Percentiles rank a stretch among this genome's conserved stretches.
These are phyloP conservation scores for Pichia sp. DNA, from an alignment of 1,139 yeast species.

Conservation along the genomic window DNA sequence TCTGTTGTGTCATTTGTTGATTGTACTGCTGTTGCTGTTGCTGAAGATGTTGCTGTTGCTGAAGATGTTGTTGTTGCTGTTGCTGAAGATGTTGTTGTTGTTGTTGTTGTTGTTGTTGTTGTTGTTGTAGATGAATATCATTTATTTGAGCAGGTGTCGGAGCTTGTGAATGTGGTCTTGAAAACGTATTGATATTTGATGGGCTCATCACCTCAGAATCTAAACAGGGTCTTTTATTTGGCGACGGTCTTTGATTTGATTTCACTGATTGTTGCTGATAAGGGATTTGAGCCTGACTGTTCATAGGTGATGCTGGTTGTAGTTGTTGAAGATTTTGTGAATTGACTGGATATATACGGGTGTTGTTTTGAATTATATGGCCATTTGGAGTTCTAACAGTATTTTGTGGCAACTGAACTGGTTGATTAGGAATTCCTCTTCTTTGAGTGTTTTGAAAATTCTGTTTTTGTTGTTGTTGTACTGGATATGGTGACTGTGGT, in stretches of 20 bases:
- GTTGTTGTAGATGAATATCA: background rate
- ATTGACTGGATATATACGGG: background rate
- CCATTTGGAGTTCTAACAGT: background rate
- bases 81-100: background rate
- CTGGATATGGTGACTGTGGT: slow-evolving; percentile 12
- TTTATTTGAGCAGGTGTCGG: slow-evolving; percentile 1
- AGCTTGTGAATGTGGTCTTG: slow-evolving; percentile 3
- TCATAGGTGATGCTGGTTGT: background rate
- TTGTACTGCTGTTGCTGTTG: background rate
- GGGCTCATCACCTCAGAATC: slow-evolving; percentile 8
- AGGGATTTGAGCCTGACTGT: background rate
- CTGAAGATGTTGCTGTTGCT: slow-evolving; percentile 1
- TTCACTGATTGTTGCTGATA: background rate
- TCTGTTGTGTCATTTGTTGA: background rate
- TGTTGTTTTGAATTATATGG: background rate
- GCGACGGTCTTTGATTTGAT: background rate
- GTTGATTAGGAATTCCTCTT: background rate
- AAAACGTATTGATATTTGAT: background rate
- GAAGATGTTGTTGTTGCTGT: background rate
- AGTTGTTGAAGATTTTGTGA: background rate
- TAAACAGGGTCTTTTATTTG: slow-evolving; percentile 8
- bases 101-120: background rate
- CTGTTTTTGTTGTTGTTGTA: slow-evolving; percentile 4
- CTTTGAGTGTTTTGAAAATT: background rate
- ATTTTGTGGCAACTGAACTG: slow-evolving; percentile 1